A percentile compares a stretch with the other conserved stretches of the same genome.
phyloP scores from a whole-genome alignment of 2,329 filamentous ascomycete species.

The Scortechinia acanthostroma region DNA sequence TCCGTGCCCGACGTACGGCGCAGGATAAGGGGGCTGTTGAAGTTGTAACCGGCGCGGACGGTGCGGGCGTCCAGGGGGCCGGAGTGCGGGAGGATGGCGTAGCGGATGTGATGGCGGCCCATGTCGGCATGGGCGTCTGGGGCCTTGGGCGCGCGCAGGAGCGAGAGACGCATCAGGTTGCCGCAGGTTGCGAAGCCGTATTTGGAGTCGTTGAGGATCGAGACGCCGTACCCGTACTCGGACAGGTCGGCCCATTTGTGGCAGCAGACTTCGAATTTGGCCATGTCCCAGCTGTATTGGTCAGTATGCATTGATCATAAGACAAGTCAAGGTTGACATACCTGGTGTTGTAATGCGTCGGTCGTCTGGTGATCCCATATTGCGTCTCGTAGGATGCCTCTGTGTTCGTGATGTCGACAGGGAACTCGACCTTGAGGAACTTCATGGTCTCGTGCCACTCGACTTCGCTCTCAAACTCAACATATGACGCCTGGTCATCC shows the following conservation, averaged over 20 bases:
- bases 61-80: conserved; percentile 68
- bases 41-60: conserved; percentile 77
- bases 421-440: conserved; percentile 98
- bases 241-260: conserved; percentile 90
- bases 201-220: conserved; percentile 89
- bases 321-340: conserved; percentile 20
- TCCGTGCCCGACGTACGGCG: conserved; percentile 35
- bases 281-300: conserved; percentile 74
- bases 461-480: conserved; percentile 79
- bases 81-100: conserved; percentile 80
- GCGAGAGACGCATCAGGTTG: conserved; percentile 79
- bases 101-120: conserved; percentile 79
- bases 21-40: conserved; percentile 69
- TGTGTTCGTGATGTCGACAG: conserved; percentile 81
- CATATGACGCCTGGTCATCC: conserved; percentile 55
- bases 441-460: conserved; percentile 97
- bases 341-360: conserved; percentile 95
- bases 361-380: conserved; percentile 79
- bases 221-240: conserved; percentile 82
- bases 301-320: conserved; percentile 12
- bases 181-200: conserved; percentile 90
- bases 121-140: conserved; percentile 92
- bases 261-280: conserved; percentile 93
- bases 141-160: conserved; percentile 82
- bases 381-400: conserved; percentile 94